Evolutionary conservation across 2,329 filamentous ascomycete species (phyloP).

Genomic region (Elsinoe fawcettii): DNA sequence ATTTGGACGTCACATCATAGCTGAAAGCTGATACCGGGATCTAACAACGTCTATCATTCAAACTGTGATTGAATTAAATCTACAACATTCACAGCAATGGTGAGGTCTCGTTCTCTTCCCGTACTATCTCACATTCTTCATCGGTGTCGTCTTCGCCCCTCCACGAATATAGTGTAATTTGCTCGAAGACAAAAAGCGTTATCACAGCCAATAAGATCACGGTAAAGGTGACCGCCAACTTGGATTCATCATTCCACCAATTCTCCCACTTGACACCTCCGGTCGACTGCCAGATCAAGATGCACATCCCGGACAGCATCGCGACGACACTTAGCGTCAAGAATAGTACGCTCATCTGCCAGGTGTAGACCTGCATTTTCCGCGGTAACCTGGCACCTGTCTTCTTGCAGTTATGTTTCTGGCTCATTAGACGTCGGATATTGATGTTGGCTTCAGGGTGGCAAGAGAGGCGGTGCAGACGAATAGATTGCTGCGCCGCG

Average conservation of each 20-base stretch:
- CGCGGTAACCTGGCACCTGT: constrained; percentile 24
- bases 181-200: neutral
- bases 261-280: constrained; percentile 21
- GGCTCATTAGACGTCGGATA: constrained; percentile 31
- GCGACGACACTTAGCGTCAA: constrained; percentile 29
- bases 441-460: constrained; percentile 33
- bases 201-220: neutral
- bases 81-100: too few species aligned
- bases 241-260: constrained; percentile 24
- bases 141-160: neutral
- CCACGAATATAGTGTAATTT: neutral
- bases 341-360: constrained; percentile 34
- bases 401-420: constrained; percentile 19
- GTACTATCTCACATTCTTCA: neutral
- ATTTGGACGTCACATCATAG: too few species aligned
- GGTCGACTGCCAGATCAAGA: constrained; percentile 33
- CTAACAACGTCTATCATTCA: too few species aligned
- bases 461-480: constrained; percentile 36
- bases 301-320: constrained; percentile 34
- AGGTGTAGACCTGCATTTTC: constrained; percentile 29
- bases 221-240: neutral
- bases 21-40: too few species aligned
- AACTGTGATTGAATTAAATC: too few species aligned
- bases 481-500: constrained; percentile 37
- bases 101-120: neutral